Base-by-base conservation (phyloP, 75 land plant species). In the Adiantum capillusveneris region DNA sequence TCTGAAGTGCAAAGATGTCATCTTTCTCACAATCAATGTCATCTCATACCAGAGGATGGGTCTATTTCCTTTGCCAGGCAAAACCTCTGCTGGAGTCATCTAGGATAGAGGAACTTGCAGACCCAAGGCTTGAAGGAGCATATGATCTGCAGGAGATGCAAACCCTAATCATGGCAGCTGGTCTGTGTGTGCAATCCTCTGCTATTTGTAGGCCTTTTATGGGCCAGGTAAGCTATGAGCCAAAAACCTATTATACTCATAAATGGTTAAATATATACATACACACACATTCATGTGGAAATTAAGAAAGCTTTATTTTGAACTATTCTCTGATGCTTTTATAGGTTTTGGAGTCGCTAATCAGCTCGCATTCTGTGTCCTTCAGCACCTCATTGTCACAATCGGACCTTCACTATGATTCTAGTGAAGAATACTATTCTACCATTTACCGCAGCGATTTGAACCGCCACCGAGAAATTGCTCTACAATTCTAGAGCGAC, bases 171-270 rank as follows among this genome's bases (percentile, higher is more conserved):
- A 49, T 63, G 25, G 65, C 64, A 19, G 77, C 81, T 16, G 22
- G 58, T 22, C 60, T 73, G n/a, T 78, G 81, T 42, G 57, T 73
- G 16, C 57, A 48, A 49, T 71, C 60, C 41, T 73, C 76, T 30
- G 57, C 76, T 19, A 70, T 62, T 29, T 63, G 76, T 20, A 60
- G 76, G 43, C 76, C 76, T n/a, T 63, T 21, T 21, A 73, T 67
- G 65, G 62, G 48, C 39, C 77, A 78, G 86, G 91, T 87, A 63
- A 53, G 49, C n/a, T n/a, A n/a, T n/a, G n/a, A n/a, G n/a, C n/a
- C n/a, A n/a, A n/a, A n/a, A n/a, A n/a, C n/a, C n/a, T n/a, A n/a
- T n/a, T n/a, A n/a, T n/a, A n/a, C n/a, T n/a, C n/a, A n/a, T n/a
- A n/a, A n/a, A n/a, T n/a, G n/a, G n/a, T n/a, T n/a, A n/a, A n/a